A percentile compares a stretch with the other conserved stretches of the same genome.
Conservation (phyloP, 352 stramenopile genomes). For the Discostella stelligera region DNA sequence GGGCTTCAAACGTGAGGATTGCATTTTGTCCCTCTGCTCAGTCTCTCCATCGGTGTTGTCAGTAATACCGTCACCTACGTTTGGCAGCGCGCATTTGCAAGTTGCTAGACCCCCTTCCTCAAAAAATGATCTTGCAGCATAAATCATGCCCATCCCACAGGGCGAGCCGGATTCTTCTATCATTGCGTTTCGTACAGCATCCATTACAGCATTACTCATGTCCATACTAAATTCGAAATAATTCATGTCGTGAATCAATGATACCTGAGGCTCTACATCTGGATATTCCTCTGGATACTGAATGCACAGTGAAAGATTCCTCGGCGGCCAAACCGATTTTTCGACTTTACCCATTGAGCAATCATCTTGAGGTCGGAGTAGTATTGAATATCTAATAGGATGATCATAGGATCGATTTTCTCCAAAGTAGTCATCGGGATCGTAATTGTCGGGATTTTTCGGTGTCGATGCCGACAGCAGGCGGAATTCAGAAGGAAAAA, state of each 20-base stretch:
- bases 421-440: slow-evolving; percentile 35
- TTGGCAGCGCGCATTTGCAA: background rate
- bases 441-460: slow-evolving; percentile 17
- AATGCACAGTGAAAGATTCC: slow-evolving; percentile 60
- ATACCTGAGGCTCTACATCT: slow-evolving; percentile 26
- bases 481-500: slow-evolving; percentile 70
- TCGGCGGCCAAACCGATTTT: slow-evolving; percentile 52
- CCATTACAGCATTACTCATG: slow-evolving; percentile 37
- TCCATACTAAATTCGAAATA: slow-evolving; percentile 67
- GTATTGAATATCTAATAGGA: slow-evolving; percentile 67
- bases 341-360: slow-evolving; percentile 22
- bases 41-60: background rate
- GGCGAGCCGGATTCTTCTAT: slow-evolving; percentile 65
- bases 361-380: slow-evolving; percentile 43
- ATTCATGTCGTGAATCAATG: slow-evolving; percentile 71
- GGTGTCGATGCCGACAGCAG: slow-evolving; percentile 46
- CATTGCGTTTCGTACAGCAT: slow-evolving; percentile 44
- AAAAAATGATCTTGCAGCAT: slow-evolving; percentile 76
- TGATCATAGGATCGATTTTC: slow-evolving; percentile 48
- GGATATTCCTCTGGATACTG: slow-evolving; percentile 72
- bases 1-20: slow-evolving; percentile 18
- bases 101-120: slow-evolving; percentile 44
- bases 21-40: background rate
- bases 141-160: slow-evolving; percentile 67
- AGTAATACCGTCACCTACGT: too few species aligned